Conservation (phyloP, 371 early-diverging fungal species). For the Phascolomyces articulosus region DNA sequence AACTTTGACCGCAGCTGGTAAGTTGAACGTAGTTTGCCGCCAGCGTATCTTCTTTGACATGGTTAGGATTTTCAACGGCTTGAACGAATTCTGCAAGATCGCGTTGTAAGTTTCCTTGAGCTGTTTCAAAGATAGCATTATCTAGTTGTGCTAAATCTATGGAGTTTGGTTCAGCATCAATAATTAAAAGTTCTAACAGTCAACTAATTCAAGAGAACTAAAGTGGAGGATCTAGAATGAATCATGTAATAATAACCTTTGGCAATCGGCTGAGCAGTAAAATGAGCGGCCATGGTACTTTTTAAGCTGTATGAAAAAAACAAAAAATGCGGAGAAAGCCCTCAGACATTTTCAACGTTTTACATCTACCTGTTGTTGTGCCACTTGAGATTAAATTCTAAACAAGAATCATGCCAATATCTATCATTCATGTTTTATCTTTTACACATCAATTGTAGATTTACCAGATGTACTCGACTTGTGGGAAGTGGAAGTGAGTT, state of each 20-base stretch:
- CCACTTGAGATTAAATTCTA: too few species aligned
- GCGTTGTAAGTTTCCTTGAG: constrained; percentile 8
- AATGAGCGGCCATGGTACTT: constrained; percentile 13
- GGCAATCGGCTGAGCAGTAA: constrained; percentile 5
- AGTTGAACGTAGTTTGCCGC: constrained; percentile 16
- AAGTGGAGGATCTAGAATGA: too few species aligned
- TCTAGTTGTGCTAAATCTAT: constrained; percentile 10
- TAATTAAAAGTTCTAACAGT: not conserved
- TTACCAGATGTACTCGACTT: too few species aligned
- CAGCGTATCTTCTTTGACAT: constrained; percentile 9
- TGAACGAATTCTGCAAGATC: constrained; percentile 12
- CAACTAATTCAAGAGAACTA: not conserved
- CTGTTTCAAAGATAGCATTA: constrained; percentile 11
- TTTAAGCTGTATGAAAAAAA: not conserved
- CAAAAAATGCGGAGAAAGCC: not conserved
- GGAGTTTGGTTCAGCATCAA: too few species aligned
- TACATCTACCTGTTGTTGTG: too few species aligned
- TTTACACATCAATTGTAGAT: too few species aligned
- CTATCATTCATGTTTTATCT: too few species aligned
- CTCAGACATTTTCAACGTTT: too few species aligned
- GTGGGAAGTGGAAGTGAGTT: too few species aligned
- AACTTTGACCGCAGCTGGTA: constrained; percentile 7
- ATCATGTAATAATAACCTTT: not conserved
- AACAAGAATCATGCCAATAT: too few species aligned
- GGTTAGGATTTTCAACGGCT: constrained; percentile 9